Evolutionary conservation across 78 protist genomes (phyloP).

Genomic region (Speleostelium caveatum): DNA sequence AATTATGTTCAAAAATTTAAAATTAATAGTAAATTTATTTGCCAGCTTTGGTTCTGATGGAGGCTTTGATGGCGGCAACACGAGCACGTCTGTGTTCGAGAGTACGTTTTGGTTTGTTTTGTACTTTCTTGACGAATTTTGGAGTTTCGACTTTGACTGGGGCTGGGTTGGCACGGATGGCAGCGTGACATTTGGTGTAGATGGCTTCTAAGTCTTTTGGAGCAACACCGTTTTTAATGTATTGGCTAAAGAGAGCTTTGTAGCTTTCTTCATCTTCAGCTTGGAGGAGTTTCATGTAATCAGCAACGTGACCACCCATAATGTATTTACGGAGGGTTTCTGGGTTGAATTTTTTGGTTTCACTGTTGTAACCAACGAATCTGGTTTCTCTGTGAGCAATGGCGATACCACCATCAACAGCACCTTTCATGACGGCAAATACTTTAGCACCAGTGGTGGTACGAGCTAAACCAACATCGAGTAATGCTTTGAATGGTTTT

Average conservation of each 20-base stretch:
- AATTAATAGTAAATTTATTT: slow-evolving; percentile 26
- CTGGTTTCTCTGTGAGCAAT: slow-evolving; percentile 97
- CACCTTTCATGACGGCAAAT: slow-evolving; percentile 94
- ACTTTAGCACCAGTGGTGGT: slow-evolving; percentile 98
- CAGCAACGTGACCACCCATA: slow-evolving; percentile 98
- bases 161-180: slow-evolving; percentile 94
- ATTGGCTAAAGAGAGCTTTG: slow-evolving; percentile 91
- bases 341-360: slow-evolving; percentile 87
- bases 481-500: slow-evolving; percentile 96
- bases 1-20: no score
- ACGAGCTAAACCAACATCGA: slow-evolving; percentile 97
- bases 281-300: slow-evolving; percentile 95
- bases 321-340: slow-evolving; percentile 92
- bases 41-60: slow-evolving; percentile 28
- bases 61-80: slow-evolving; percentile 50
- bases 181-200: slow-evolving; percentile 93
- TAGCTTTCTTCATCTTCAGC: slow-evolving; percentile 94
- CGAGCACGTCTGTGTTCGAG: slow-evolving; percentile 61
- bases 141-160: slow-evolving; percentile 7
- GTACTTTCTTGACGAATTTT: slow-evolving; percentile 37
- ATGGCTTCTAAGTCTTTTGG: slow-evolving; percentile 92
- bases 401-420: slow-evolving; percentile 98
- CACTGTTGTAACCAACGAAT: slow-evolving; percentile 96
- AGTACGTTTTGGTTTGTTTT: slow-evolving; percentile 53
- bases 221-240: slow-evolving; percentile 88